A percentile compares a stretch with the other conserved stretches of the same genome.
Evolutionary conservation across 371 early-diverging fungal genomes (phyloP).

Genomic region (Coemansia sp.): DNA sequence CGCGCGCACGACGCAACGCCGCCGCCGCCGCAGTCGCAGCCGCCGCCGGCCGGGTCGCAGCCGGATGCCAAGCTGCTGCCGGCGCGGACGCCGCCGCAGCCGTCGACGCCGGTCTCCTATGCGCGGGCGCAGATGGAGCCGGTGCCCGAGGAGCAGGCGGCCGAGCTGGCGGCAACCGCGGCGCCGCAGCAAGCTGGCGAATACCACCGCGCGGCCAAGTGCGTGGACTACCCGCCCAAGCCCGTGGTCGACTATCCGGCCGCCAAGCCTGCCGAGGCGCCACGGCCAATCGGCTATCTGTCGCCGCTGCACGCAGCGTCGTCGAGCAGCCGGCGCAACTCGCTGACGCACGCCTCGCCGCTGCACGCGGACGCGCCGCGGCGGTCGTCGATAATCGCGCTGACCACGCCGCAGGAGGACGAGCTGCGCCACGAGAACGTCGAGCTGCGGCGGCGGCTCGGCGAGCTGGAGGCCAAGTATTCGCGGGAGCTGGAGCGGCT

Average conservation of each 20-base stretch:
- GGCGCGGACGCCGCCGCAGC: conserved; percentile 6
- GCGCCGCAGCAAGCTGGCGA: too few relatives aligned
- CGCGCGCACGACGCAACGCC: conserved; percentile 39
- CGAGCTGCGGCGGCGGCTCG: conserved; percentile 38
- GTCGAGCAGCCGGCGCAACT: conserved; percentile 4
- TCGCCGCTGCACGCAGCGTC: neutral
- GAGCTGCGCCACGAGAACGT: conserved; percentile 39
- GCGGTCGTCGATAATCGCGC: conserved; percentile 45
- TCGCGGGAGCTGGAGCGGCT: conserved; percentile 31
- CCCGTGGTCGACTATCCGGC: too few relatives aligned
- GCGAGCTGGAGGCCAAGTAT: conserved; percentile 41
- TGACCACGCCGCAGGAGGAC: conserved; percentile 37
- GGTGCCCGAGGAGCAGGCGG: conserved; percentile 21
- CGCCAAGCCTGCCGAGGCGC: neutral
- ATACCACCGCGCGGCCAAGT: neutral
- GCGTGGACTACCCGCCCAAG: too few relatives aligned
- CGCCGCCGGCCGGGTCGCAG: neutral
- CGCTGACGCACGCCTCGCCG: neutral
- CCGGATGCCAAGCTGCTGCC: neutral
- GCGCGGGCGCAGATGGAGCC: conserved; percentile 19
- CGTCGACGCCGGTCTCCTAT: neutral
- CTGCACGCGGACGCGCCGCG: conserved; percentile 17
- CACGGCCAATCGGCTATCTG: neutral
- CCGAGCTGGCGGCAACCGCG: too few relatives aligned
- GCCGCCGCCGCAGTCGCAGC: conserved; percentile 17